Base-by-base conservation (phyloP, 257 asterid genomes). In the Thymus mandschuricus region DNA sequence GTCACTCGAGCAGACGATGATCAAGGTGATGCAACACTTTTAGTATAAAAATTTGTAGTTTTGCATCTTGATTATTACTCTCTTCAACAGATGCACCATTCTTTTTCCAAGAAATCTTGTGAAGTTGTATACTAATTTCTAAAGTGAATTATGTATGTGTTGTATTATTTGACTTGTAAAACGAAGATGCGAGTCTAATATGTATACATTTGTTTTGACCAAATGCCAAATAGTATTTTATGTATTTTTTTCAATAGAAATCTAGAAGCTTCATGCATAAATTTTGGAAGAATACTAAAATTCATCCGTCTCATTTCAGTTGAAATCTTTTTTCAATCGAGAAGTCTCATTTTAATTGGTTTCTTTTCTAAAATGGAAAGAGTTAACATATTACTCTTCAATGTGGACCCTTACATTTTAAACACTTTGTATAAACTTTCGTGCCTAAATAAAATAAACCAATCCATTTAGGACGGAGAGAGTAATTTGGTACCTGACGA, bases 21-120 rank as follows among this genome's bases (percentile, higher is more conserved):
- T 49, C 41, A 38, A 60, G 50, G 30, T 67, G 48, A 45, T 73
- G n/a, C 54, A 38, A 54, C 66, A 43, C 41, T 64, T 12, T 33
- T 8, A 11, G 34, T 30, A 3, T 5, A 40, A 46, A 21, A 44
- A 55, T 38, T 44, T 70, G 68, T 15, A 9, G 28, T 45, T 15
- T 56, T 68, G 11, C 56, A 6, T 13, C 21, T 10, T 10, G 21
- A 49, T 2, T 38, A 30, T 56, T 64, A 38, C 41, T 38, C 41
- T 38, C 21, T 21, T 21, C 6, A 38, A 38, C 41, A 38, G 41
- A 27, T 71, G 41, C 28, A 63, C 68, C 35, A 68, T 73, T 69
- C 51, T 74, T 78, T 69, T 40, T 21, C 66, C 58, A 28, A 68
- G 68, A 55, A 57, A 63, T 28, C 21, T 55, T 63, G 59, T 68